phyloP scores from a whole-genome alignment of 352 stramenopile genomes.

The Globisporangium echinulatum region DNA sequence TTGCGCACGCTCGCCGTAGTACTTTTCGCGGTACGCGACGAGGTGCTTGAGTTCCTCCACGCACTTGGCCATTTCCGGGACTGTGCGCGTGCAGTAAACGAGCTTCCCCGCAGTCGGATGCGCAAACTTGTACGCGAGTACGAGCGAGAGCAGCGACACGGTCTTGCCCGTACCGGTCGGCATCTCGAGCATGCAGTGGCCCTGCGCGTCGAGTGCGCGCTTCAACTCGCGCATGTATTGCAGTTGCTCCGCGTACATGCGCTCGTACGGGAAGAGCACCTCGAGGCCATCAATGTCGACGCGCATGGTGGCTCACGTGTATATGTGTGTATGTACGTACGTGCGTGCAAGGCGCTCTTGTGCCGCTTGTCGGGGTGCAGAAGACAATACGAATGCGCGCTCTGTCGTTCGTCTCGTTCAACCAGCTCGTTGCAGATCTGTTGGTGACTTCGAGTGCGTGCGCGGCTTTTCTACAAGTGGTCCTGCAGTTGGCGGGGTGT shows the following conservation, averaged over 20 bases:
- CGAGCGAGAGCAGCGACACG: slow-evolving; percentile 95
- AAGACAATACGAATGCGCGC: no score
- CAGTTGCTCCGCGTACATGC: slow-evolving; percentile 98
- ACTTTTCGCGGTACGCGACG: slow-evolving; percentile 66
- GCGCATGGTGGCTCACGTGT: slow-evolving; percentile 47
- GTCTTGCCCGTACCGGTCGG: slow-evolving; percentile 98
- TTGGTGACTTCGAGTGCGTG: no score
- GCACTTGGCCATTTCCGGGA: slow-evolving; percentile 98
- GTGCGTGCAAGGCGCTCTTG: no score
- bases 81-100: slow-evolving; percentile 99
- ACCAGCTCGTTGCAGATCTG: no score
- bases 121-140: slow-evolving; percentile 93
- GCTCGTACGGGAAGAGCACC: slow-evolving; percentile 97
- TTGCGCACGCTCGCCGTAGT: slow-evolving; percentile 47
- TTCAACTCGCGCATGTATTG: slow-evolving; percentile 99
- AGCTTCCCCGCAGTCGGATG: slow-evolving; percentile 96
- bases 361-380: no score
- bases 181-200: slow-evolving; percentile 98
- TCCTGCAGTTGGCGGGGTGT: no score
- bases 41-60: slow-evolving; percentile 98
- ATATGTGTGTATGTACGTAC: no score
- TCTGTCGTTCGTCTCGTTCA: no score
- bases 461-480: no score
- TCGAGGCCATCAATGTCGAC: slow-evolving; percentile 95
- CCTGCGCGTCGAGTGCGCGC: slow-evolving; percentile 94